Percentiles rank a stretch among this genome's conserved stretches.
phyloP scores from a whole-genome alignment of 2,329 filamentous ascomycete genomes.

The Penicillium sp. region DNA sequence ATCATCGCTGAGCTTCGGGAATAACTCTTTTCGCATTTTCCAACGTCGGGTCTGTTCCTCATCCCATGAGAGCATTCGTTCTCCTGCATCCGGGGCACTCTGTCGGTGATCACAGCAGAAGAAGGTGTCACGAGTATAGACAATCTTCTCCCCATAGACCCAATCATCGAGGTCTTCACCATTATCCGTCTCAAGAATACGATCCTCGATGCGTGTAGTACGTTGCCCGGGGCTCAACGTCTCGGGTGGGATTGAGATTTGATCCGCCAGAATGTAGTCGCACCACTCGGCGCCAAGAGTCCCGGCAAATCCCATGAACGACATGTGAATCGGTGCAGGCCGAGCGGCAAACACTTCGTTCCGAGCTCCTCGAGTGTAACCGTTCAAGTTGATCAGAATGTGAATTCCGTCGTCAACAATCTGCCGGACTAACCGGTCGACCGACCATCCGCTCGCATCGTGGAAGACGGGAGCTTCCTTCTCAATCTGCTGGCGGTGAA shows the following conservation, averaged over 20 bases:
- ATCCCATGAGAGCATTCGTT: conserved; percentile 71
- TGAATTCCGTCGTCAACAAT: conserved; percentile 87
- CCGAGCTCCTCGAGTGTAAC: conserved; percentile 92
- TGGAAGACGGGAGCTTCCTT: conserved; percentile 85
- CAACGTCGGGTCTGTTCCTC: conserved; percentile 79
- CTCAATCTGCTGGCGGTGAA: conserved; percentile 90
- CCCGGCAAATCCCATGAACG: conserved; percentile 98
- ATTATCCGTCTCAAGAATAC: conserved; percentile 60
- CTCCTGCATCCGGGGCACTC: conserved; percentile 71
- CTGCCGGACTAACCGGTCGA: conserved; percentile 79
- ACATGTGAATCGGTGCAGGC: conserved; percentile 96
- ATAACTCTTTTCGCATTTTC: conserved; percentile 90
- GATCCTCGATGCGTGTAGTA: conserved; percentile 72
- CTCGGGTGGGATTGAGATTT: conserved; percentile 76
- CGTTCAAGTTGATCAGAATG: conserved; percentile 95
- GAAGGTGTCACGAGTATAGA: conserved; percentile 91
- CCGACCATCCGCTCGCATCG: conserved; percentile 82
- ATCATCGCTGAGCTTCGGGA: conserved; percentile 77
- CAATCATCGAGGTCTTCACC: conserved; percentile 71
- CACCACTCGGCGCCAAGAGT: conserved; percentile 98
- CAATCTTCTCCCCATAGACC: conserved; percentile 96
- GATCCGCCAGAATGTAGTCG: conserved; percentile 90
- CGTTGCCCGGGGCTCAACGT: conserved; percentile 77
- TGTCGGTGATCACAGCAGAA: conserved; percentile 98
- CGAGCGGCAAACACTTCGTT: conserved; percentile 97